Percentiles rank a stretch among this genome's conserved stretches.
These are phyloP conservation scores for Myxozyma vanderwaltii DNA, from an alignment of 805 yeast species.

Conservation along the genomic window DNA sequence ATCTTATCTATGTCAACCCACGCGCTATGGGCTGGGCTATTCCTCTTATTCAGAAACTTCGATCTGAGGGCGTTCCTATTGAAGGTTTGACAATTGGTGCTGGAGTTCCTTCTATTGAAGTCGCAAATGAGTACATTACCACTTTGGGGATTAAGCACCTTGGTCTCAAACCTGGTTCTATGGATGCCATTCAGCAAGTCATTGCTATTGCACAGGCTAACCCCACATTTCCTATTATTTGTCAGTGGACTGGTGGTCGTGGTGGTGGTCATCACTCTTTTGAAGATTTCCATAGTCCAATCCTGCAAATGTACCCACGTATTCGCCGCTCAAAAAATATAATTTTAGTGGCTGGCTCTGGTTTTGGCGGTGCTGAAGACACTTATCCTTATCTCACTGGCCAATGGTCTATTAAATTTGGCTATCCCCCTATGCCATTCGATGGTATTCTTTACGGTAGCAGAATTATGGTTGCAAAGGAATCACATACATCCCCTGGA, in stretches of 20 bases:
- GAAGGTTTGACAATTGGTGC: conserved; percentile 98
- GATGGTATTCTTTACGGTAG: conserved; percentile 97
- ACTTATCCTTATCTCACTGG: conserved; percentile 98
- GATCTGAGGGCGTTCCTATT: conserved; percentile 91
- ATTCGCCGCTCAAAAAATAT: conserved; percentile 91
- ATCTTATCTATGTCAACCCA: conserved; percentile 94
- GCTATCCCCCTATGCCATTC: conserved; percentile 98
- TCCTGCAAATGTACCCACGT: conserved; percentile 91
- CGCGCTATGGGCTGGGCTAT: conserved; percentile 98
- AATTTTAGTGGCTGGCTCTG: conserved; percentile 93
- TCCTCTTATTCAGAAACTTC: conserved; percentile 85
- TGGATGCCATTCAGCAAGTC: conserved; percentile 85
- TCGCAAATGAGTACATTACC: conserved; percentile 93
- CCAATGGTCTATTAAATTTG: conserved; percentile 84
- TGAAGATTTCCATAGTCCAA: conserved; percentile 98
- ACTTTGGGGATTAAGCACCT: conserved; percentile 89
- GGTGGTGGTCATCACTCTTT: conserved; percentile 99
- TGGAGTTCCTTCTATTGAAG: conserved; percentile 98
- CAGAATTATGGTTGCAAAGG: conserved; percentile 96
- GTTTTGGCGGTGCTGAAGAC: conserved; percentile 95
- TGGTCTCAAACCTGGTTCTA: conserved; percentile 97
- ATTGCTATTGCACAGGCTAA: conserved; percentile 92
- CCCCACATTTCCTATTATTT: conserved; percentile 93
- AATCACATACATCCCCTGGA: conserved; percentile 88
- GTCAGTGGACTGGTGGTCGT: conserved; percentile 99